phyloP scores from a whole-genome alignment of 108 stramenopile species.

The Aurantiochytrium sp. region DNA sequence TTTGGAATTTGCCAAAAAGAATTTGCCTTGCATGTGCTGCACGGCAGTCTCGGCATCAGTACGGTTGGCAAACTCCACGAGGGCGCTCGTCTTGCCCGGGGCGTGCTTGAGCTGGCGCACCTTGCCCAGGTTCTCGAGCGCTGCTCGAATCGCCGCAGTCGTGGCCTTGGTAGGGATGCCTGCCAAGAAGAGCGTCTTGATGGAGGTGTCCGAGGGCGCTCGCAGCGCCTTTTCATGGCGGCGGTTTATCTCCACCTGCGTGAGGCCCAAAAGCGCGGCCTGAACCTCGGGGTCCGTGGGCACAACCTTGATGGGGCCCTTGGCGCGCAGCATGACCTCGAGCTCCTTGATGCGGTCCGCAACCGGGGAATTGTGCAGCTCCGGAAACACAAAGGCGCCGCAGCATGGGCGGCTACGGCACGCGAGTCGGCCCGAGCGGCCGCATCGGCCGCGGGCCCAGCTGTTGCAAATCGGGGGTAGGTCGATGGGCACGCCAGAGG shows the following conservation, averaged over 20 bases:
- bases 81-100: background rate
- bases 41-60: background rate
- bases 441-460: background rate
- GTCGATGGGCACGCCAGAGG: background rate
- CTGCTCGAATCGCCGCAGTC: background rate
- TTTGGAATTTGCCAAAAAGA: background rate
- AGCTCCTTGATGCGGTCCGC: background rate
- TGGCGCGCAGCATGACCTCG: background rate
- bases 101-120: background rate
- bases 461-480: background rate
- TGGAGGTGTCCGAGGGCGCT: background rate
- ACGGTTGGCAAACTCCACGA: background rate
- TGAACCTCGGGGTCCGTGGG: background rate
- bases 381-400: background rate
- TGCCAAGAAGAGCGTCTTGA: background rate
- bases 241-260: background rate
- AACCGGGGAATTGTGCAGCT: background rate
- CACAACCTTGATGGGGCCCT: background rate
- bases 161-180: background rate
- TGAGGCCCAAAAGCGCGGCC: background rate
- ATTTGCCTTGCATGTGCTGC: background rate
- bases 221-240: background rate
- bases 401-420: conserved; percentile 13
- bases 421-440: background rate
- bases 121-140: background rate